phyloP scores from a whole-genome alignment of 352 stramenopile species.

The Pythium sp. region DNA sequence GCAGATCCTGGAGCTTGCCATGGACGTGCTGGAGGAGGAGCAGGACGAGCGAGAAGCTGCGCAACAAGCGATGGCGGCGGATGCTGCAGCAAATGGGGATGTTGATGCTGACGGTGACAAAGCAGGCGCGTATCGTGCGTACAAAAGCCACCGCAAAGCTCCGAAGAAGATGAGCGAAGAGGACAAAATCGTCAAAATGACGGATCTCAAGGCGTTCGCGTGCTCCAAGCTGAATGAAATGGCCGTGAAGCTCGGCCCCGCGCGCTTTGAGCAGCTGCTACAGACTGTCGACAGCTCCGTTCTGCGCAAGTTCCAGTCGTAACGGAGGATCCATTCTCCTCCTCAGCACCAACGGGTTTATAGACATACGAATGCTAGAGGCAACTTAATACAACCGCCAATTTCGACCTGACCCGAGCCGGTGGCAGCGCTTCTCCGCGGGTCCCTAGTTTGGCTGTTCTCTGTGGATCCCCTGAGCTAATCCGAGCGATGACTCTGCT shows the following conservation, averaged over 20 bases:
- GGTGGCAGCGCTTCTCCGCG: no score
- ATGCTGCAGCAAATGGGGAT: background rate
- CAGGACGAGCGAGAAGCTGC: slow-evolving; percentile 28
- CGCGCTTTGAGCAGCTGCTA: slow-evolving; percentile 49
- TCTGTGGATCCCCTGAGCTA: background rate
- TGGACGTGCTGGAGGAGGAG: slow-evolving; percentile 72
- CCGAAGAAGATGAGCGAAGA: slow-evolving; percentile 24
- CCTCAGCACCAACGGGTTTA: background rate
- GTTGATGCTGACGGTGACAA: background rate
- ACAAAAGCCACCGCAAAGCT: slow-evolving; percentile 35
- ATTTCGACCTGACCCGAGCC: background rate
- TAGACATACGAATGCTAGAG: background rate
- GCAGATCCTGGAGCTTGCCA: slow-evolving; percentile 62
- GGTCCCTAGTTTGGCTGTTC: no score
- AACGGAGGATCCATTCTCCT: background rate
- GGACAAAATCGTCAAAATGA: slow-evolving; percentile 33
- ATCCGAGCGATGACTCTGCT: background rate
- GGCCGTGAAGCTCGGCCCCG: slow-evolving; percentile 32
- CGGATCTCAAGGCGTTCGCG: slow-evolving; percentile 48
- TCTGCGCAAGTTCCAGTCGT: slow-evolving; percentile 45
- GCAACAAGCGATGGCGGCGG: background rate
- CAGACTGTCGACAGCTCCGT: slow-evolving; percentile 59
- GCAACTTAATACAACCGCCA: background rate
- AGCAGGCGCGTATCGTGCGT: slow-evolving; percentile 52
- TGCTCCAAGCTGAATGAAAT: slow-evolving; percentile 42